Evolutionary conservation across 352 stramenopile species (phyloP).

Genomic region (Phytophthora podocarpi): DNA sequence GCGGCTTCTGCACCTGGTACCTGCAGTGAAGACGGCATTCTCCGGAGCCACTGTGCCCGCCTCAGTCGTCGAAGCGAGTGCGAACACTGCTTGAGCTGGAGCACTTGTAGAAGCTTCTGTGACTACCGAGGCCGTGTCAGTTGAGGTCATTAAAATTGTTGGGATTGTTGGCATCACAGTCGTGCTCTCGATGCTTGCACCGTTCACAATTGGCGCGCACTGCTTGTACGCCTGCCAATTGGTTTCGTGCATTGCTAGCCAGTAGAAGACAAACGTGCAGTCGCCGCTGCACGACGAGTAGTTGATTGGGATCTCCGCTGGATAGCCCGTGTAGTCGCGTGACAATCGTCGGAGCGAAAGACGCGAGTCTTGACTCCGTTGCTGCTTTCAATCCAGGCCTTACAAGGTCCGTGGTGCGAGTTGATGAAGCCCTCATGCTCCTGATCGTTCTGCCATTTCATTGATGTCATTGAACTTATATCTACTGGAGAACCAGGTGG

Average conservation of each 20-base stretch:
- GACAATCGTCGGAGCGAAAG: constrained; percentile 48
- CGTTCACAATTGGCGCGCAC: constrained; percentile 42
- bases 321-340: constrained; percentile 41
- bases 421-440: constrained; percentile 42
- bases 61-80: neutral
- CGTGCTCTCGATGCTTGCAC: too few relatives aligned
- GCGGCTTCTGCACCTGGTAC: constrained; percentile 10
- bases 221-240: constrained; percentile 69
- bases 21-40: too few relatives aligned
- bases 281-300: constrained; percentile 53
- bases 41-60: constrained; percentile 8
- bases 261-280: constrained; percentile 66
- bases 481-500: constrained; percentile 29
- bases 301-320: constrained; percentile 56
- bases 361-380: constrained; percentile 40
- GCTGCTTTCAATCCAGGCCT: constrained; percentile 59
- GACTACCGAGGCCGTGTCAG: too few relatives aligned
- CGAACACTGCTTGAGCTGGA: too few relatives aligned
- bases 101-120: too few relatives aligned
- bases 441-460: constrained; percentile 59
- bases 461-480: constrained; percentile 38
- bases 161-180: constrained; percentile 16
- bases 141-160: too few relatives aligned
- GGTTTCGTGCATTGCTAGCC: constrained; percentile 53
- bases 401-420: constrained; percentile 53